Base-by-base conservation (phyloP, 306 rosid species). In the Potentilla sterilis region DNA sequence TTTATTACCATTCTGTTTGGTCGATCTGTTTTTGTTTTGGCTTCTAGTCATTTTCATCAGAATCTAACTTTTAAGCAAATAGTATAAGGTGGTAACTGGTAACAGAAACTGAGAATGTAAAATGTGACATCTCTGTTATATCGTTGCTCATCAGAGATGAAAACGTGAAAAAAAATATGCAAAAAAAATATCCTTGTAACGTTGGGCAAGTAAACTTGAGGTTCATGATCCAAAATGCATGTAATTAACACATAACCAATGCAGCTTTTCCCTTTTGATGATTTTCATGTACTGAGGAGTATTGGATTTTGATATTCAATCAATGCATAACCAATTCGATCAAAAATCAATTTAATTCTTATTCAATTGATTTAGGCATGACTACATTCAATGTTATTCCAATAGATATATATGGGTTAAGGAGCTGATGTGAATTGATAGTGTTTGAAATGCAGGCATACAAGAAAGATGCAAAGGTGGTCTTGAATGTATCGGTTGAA, bases 381-480 rank as follows among this genome's bases (percentile, higher is more conserved):
- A 52, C 69, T 37, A 6, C 7, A 38, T 63, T 35, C 68, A 14
- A 6, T 34, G 68, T 64, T 28, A 28, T 28, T 64, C 24, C 44
- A 19, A 64, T 37, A 10, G 19, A 61, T 38, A 64, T 37, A 7
- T 12, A 44, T 51, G 66, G 28, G 46, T 54, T 7, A 68, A 68
- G 81, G 40, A 55, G 74, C 73, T 78, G 51, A 62, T n/a, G 21
- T 75, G 48, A 47, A 48, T 43, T 75, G 43, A 15, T 9, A 38
- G 58, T 13, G 15, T 22, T 73, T 47, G 76, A 59, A 69, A 70
- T 66, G 49, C 87, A 79, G 86, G 86, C 79, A 14, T 88, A 89
- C 86, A 86, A 83, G 68, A 89, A 84, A 79, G 96, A 90, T 72
- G 88, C 96, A 7, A 92, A 95, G 83, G 98, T 95, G 72, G 97